Percentiles rank a stretch among this genome's conserved stretches.
Evolutionary conservation across 2,329 filamentous ascomycete species (phyloP).

Genomic region (Lachnellula suecica): DNA sequence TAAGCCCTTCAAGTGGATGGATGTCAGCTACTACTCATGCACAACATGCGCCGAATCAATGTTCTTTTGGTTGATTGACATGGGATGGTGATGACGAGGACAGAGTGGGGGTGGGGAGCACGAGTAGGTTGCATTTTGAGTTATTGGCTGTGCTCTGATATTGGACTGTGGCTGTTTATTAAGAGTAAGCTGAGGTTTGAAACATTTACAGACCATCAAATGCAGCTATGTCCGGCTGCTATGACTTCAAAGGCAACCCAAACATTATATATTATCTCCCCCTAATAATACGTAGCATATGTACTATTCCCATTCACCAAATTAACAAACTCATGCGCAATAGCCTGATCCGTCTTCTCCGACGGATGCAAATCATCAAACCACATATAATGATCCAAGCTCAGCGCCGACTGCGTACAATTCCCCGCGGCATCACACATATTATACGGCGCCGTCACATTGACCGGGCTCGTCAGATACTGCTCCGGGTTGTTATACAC

Average conservation of each 20-base stretch:
- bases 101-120: background rate
- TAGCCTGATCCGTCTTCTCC: slow-evolving; percentile 57
- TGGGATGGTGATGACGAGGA: background rate
- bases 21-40: background rate
- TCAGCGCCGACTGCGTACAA: slow-evolving; percentile 35
- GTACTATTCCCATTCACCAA: slow-evolving; percentile 46
- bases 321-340: slow-evolving; percentile 55
- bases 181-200: too few relatives aligned
- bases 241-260: too few relatives aligned
- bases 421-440: slow-evolving; percentile 44
- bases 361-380: slow-evolving; percentile 74
- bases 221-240: too few relatives aligned
- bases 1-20: background rate
- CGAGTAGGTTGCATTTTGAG: too few relatives aligned
- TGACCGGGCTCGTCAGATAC: slow-evolving; percentile 64
- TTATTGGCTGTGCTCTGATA: too few relatives aligned
- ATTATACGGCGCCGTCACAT: slow-evolving; percentile 58
- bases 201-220: too few relatives aligned
- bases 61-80: background rate
- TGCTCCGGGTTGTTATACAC: slow-evolving; percentile 58
- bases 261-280: too few relatives aligned
- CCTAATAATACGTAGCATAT: slow-evolving; percentile 34
- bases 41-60: background rate
- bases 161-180: too few relatives aligned
- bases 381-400: slow-evolving; percentile 66